These are phyloP conservation scores for Thermoascus crustaceus DNA, from an alignment of 2,329 filamentous ascomycete species.

Conservation along the genomic window DNA sequence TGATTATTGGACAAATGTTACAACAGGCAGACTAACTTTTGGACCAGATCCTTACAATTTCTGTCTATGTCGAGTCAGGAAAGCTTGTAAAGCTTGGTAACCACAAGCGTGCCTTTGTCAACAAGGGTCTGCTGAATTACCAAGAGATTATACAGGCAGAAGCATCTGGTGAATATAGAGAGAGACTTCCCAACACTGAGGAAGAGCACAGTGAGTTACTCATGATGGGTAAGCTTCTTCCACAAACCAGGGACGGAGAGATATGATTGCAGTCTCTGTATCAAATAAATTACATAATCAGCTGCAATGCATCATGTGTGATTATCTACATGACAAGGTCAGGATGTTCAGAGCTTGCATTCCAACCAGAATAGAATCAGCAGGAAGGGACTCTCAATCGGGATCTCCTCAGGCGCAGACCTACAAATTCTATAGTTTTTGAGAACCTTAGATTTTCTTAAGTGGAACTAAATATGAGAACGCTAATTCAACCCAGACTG, in stretches of 20 bases:
- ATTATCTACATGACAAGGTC: neutral
- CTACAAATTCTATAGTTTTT: too few species aligned
- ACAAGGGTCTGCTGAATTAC: constrained; percentile 15
- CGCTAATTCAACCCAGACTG: too few species aligned
- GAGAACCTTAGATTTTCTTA: too few species aligned
- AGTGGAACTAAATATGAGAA: too few species aligned
- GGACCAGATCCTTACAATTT: constrained; percentile 18
- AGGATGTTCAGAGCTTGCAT: too few species aligned
- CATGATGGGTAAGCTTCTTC: neutral
- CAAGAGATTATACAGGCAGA: constrained; percentile 14
- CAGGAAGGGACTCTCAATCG: too few species aligned
- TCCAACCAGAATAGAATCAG: too few species aligned
- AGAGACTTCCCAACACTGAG: constrained; percentile 2
- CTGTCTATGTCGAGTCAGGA: constrained; percentile 16
- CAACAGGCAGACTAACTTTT: constrained; percentile 8
- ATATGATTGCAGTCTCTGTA: neutral
- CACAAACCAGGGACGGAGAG: neutral
- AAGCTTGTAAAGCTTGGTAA: constrained; percentile 12
- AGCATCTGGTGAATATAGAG: constrained; percentile 14
- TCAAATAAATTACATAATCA: neutral
- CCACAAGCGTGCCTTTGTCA: constrained; percentile 15
- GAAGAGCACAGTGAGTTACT: neutral
- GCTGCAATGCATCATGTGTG: neutral
- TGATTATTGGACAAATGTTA: constrained; percentile 4
- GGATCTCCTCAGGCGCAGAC: too few species aligned